Conservation (phyloP, 805 yeast species). For the Clavispora santaluciae region DNA sequence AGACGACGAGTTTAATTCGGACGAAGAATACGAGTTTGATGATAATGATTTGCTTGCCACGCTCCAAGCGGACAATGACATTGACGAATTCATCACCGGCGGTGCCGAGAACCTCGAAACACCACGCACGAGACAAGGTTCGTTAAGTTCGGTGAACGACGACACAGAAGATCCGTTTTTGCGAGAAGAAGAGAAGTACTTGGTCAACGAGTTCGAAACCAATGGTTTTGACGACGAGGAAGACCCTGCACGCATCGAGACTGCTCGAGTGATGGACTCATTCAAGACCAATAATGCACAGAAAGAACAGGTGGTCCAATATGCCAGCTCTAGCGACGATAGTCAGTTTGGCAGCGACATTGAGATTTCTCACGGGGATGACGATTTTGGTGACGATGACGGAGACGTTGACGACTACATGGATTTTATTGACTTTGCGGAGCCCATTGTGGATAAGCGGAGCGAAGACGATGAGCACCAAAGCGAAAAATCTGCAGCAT, state of each 20-base stretch:
- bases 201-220: constrained; percentile 42
- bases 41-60: constrained; percentile 44
- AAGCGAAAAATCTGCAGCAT: constrained; percentile 5
- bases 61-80: constrained; percentile 42
- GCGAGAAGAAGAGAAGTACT: constrained; percentile 40
- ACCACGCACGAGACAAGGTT: constrained; percentile 19
- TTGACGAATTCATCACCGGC: constrained; percentile 29
- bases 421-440: constrained; percentile 34
- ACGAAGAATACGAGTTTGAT: constrained; percentile 61
- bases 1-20: constrained; percentile 47
- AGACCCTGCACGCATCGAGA: constrained; percentile 18
- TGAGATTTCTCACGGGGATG: constrained; percentile 17
- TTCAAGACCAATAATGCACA: constrained; percentile 17
- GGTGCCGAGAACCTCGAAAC: constrained; percentile 3
- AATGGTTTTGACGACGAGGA: constrained; percentile 44
- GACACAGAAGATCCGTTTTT: constrained; percentile 35
- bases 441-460: constrained; percentile 23
- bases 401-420: constrained; percentile 37
- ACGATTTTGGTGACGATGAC: constrained; percentile 18
- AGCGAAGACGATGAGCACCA: constrained; percentile 3
- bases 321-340: constrained; percentile 30
- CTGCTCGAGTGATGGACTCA: constrained; percentile 13
- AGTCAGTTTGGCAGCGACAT: constrained; percentile 31
- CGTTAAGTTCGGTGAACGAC: constrained; percentile 29
- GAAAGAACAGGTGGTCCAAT: constrained; percentile 36